These are phyloP conservation scores for Leccinum pellstonianum DNA, from an alignment of 768 basidiomycete genomes.

Conservation along the genomic window DNA sequence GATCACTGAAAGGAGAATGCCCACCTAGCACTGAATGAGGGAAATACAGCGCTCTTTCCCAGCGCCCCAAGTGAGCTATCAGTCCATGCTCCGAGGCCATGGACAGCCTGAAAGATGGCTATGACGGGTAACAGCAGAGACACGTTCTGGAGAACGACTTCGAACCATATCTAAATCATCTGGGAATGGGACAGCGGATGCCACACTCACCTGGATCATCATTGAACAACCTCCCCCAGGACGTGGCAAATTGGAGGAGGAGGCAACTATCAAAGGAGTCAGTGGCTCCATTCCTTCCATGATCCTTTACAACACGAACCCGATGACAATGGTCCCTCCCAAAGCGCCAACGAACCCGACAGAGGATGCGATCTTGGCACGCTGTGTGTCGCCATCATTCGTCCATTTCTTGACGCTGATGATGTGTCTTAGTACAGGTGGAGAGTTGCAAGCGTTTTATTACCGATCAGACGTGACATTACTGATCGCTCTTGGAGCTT, in stretches of 20 bases:
- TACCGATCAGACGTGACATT: constrained; percentile 27
- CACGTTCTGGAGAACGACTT: constrained; percentile 44
- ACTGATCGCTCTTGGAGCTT: constrained; percentile 21
- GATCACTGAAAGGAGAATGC: neutral
- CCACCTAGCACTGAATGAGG: constrained; percentile 25
- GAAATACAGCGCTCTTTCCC: constrained; percentile 23
- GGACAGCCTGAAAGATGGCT: constrained; percentile 24
- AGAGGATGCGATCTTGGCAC: constrained; percentile 18
- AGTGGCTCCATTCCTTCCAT: neutral
- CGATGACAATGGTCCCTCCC: constrained; percentile 12
- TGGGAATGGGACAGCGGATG: neutral
- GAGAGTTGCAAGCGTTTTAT: constrained; percentile 5
- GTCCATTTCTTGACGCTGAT: constrained; percentile 26
- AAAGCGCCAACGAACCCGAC: constrained; percentile 20
- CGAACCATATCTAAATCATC: constrained; percentile 8
- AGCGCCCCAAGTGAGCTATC: constrained; percentile 19
- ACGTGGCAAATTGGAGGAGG: constrained; percentile 43
- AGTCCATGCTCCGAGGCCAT: constrained; percentile 23
- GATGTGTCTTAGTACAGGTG: neutral
- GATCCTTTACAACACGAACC: neutral
- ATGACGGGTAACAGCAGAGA: constrained; percentile 50
- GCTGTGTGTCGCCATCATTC: constrained; percentile 15
- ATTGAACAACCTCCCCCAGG: constrained; percentile 63
- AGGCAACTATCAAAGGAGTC: constrained; percentile 31
- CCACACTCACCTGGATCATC: constrained; percentile 41